phyloP scores from a whole-genome alignment of 1,284 basidiomycete genomes.

The Boletus subluridellus region DNA sequence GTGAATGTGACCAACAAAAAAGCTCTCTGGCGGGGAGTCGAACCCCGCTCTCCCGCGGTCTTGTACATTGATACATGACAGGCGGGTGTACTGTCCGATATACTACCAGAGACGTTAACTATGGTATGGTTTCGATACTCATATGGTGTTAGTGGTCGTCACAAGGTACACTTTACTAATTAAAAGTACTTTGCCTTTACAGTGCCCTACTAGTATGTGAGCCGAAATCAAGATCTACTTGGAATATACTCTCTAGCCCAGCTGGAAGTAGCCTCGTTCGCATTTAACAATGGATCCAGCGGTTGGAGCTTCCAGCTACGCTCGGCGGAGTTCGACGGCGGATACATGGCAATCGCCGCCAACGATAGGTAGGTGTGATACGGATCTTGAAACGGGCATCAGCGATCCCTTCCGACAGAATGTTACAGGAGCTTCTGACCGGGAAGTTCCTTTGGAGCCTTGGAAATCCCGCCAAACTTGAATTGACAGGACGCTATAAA shows the following conservation, averaged over 20 bases:
- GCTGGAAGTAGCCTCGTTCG: slow-evolving; percentile 54
- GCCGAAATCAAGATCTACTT: slow-evolving; percentile 11
- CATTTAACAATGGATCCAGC: slow-evolving; percentile 70
- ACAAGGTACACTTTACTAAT: background rate
- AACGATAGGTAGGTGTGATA: slow-evolving; percentile 89
- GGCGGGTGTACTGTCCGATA: slow-evolving; percentile 46
- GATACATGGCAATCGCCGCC: slow-evolving; percentile 72
- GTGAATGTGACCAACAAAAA: slow-evolving; percentile 10
- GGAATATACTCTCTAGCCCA: slow-evolving; percentile 62
- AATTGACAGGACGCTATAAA: slow-evolving; percentile 79
- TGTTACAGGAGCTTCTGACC: slow-evolving; percentile 43
- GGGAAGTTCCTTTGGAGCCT: slow-evolving; percentile 72
- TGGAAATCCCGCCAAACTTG: slow-evolving; percentile 81
- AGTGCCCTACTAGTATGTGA: slow-evolving; percentile 17
- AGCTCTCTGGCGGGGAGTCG: slow-evolving; percentile 46
- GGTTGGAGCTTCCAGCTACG: slow-evolving; percentile 54
- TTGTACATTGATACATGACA: slow-evolving; percentile 27
- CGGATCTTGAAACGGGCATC: slow-evolving; percentile 54
- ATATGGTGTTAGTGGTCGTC: background rate
- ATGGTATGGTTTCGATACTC: background rate
- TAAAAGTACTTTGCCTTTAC: background rate
- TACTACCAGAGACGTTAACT: slow-evolving; percentile 39
- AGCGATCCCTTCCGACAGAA: slow-evolving; percentile 2
- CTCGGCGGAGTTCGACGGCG: slow-evolving; percentile 39
- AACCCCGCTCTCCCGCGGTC: slow-evolving; percentile 42